Conservation (phyloP, 345 rosid genomes). For the Aquilaria malaccensis region DNA sequence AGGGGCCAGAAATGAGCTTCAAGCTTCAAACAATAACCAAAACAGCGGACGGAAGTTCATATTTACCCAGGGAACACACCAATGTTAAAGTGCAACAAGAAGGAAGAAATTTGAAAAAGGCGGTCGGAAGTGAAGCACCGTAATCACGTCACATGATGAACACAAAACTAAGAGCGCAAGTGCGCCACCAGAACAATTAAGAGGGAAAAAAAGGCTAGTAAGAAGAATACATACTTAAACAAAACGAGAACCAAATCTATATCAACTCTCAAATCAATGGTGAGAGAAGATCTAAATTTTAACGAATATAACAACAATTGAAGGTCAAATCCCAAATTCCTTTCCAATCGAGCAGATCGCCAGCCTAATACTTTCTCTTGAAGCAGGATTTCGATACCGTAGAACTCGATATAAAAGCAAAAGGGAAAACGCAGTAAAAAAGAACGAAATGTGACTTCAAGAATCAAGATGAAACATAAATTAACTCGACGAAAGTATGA, state of each 20-base stretch:
- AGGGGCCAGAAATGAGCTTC: too few species aligned
- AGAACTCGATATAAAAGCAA: background rate
- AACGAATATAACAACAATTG: slow-evolving; percentile 2
- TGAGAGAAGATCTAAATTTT: slow-evolving; percentile 4
- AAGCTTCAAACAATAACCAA: background rate
- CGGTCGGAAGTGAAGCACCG: slow-evolving; percentile 20
- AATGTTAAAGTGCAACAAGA: background rate
- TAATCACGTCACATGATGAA: slow-evolving; percentile 33
- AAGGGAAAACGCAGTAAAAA: background rate
- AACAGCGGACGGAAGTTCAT: background rate
- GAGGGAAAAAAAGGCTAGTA: slow-evolving; percentile 24
- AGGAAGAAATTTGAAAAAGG: slow-evolving; percentile 14
- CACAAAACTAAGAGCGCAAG: slow-evolving; percentile 31
- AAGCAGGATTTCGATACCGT: too few species aligned
- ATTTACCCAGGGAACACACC: background rate
- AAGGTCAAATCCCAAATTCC: background rate
- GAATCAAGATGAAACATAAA: slow-evolving; percentile 22
- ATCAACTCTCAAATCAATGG: background rate
- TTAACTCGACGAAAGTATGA: slow-evolving; percentile 12
- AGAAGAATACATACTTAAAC: slow-evolving; percentile 19
- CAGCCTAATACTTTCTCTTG: too few species aligned
- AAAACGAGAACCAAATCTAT: slow-evolving; percentile 23
- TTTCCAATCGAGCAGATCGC: too few species aligned
- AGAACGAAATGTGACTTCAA: background rate
- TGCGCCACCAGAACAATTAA: slow-evolving; percentile 28